Evolutionary conservation across 2,329 filamentous ascomycete species (phyloP).

Genomic region (Trichoderma sp.): DNA sequence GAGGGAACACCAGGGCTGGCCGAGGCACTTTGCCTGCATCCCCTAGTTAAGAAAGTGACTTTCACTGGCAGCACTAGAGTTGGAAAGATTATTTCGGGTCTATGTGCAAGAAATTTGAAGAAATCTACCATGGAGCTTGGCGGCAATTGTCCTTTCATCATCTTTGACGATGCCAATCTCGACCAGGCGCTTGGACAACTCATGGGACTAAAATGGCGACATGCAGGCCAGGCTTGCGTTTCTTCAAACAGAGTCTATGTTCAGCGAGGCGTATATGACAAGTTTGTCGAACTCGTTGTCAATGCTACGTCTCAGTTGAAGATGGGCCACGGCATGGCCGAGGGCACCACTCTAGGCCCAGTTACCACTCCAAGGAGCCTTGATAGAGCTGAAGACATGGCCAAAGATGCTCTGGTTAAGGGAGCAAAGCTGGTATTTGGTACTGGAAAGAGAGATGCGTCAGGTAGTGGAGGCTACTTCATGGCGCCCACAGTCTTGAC

Average conservation of each 20-base stretch:
- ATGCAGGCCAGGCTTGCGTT: conserved; percentile 72
- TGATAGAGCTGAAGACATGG: conserved; percentile 49
- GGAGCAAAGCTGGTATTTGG: conserved; percentile 60
- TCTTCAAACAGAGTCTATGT: conserved; percentile 63
- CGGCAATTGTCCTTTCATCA: conserved; percentile 67
- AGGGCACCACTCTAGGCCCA: conserved; percentile 38
- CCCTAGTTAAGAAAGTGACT: conserved; percentile 62
- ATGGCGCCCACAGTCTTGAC: conserved; percentile 69
- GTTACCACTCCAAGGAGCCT: conserved; percentile 38
- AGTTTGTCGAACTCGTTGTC: conserved; percentile 57
- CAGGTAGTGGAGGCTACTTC: conserved; percentile 58
- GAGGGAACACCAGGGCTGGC: conserved; percentile 47
- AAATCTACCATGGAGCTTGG: conserved; percentile 69
- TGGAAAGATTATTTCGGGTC: conserved; percentile 64
- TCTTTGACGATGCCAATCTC: conserved; percentile 68
- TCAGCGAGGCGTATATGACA: conserved; percentile 61
- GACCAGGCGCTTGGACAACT: conserved; percentile 67
- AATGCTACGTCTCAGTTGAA: conserved; percentile 55
- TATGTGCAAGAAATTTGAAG: conserved; percentile 65
- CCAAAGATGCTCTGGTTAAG: conserved; percentile 59
- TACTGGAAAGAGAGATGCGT: conserved; percentile 50
- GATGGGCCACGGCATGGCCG: conserved; percentile 60
- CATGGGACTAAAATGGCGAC: conserved; percentile 66
- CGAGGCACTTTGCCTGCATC: conserved; percentile 49
- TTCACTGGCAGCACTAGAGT: conserved; percentile 75